A percentile compares a stretch with the other conserved stretches of the same genome.
Evolutionary conservation across 768 basidiomycete genomes (phyloP).

Genomic region (Russula earlei): DNA sequence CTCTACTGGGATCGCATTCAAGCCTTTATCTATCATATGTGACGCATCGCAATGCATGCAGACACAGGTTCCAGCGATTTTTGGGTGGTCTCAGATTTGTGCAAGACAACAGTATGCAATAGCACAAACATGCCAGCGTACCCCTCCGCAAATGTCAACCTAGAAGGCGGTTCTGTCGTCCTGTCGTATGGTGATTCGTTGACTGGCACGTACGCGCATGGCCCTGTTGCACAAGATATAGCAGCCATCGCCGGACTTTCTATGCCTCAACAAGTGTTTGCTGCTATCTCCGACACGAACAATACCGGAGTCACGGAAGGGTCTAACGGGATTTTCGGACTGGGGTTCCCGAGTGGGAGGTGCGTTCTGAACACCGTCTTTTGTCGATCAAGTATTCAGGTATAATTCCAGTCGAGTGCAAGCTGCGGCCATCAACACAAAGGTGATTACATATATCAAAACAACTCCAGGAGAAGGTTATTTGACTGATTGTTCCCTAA

Average conservation of each 20-base stretch:
- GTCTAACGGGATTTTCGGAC: slow-evolving; percentile 58
- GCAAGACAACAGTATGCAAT: slow-evolving; percentile 7
- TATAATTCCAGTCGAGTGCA: slow-evolving; percentile 5
- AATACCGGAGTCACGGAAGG: slow-evolving; percentile 48
- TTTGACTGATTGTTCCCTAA: background rate
- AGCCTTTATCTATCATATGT: background rate
- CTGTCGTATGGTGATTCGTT: slow-evolving; percentile 63
- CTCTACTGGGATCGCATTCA: background rate
- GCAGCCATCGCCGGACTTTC: slow-evolving; percentile 46
- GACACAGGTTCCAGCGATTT: slow-evolving; percentile 19
- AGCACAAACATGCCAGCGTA: slow-evolving; percentile 12
- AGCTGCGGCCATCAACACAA: slow-evolving; percentile 1
- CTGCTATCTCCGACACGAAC: slow-evolving; percentile 60
- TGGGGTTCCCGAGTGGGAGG: slow-evolving; percentile 49
- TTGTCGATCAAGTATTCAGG: background rate
- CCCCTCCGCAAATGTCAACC: slow-evolving; percentile 2
- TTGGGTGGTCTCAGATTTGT: slow-evolving; percentile 14
- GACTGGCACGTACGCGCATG: slow-evolving; percentile 59
- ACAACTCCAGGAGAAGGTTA: no score
- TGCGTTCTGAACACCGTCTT: background rate
- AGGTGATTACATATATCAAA: background rate
- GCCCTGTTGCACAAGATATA: slow-evolving; percentile 51
- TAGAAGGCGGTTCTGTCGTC: slow-evolving; percentile 32
- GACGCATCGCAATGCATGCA: background rate
- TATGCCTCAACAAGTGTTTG: slow-evolving; percentile 46